phyloP scores from a whole-genome alignment of 805 yeast genomes.

The Kregervanrija pseudodelftensis region DNA sequence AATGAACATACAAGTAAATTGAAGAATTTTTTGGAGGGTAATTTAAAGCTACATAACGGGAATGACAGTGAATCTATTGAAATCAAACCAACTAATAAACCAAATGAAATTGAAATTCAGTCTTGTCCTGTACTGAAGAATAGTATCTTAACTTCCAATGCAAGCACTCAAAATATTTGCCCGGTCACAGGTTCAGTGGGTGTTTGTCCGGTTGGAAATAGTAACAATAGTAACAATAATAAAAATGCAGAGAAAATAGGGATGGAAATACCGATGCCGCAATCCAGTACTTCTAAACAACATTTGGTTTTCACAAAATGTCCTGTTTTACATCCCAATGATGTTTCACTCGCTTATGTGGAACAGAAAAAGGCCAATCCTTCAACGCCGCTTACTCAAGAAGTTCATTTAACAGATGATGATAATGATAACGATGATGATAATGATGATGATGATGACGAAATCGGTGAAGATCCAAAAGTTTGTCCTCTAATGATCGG shows the following conservation, averaged over 20 bases:
- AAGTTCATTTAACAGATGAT: neutral
- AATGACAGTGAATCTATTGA: conserved; percentile 4
- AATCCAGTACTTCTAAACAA: neutral
- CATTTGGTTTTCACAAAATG: conserved; percentile 17
- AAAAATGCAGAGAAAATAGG: neutral
- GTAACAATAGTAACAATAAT: neutral
- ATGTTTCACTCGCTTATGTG: conserved; percentile 4
- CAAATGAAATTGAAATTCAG: conserved; percentile 5
- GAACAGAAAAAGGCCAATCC: neutral
- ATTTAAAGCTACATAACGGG: conserved; percentile 7
- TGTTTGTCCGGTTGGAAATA: conserved; percentile 16
- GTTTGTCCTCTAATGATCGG: conserved; percentile 42
- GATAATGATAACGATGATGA: conserved; percentile 6
- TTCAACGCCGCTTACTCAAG: conserved; percentile 1
- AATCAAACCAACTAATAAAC: neutral
- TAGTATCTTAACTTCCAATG: neutral
- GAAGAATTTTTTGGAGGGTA: conserved; percentile 26
- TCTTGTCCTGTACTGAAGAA: neutral
- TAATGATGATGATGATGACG: conserved; percentile 17
- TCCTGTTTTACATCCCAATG: conserved; percentile 23
- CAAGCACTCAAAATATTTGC: conserved; percentile 6
- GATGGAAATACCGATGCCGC: too few species aligned
- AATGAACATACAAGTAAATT: conserved; percentile 26
- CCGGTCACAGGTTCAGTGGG: conserved; percentile 21
- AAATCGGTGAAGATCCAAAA: conserved; percentile 28